phyloP scores from a whole-genome alignment of 2,329 filamentous ascomycete species.

The Calonectria pauciramosa region DNA sequence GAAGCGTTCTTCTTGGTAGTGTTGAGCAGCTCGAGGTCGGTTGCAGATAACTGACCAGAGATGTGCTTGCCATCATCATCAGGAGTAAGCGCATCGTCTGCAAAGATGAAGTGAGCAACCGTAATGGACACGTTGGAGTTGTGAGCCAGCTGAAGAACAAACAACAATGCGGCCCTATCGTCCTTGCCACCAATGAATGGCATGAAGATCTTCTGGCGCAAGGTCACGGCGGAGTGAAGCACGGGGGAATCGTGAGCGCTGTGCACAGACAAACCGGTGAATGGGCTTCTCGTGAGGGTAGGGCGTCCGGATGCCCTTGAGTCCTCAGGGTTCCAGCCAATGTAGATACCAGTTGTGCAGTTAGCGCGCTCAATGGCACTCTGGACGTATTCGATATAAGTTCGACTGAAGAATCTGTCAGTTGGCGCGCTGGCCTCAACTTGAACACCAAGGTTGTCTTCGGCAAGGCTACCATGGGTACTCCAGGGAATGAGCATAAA shows the following conservation, averaged over 20 bases:
- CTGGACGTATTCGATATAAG: conserved; percentile 82
- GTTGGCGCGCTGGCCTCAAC: conserved; percentile 37
- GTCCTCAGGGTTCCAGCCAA: conserved; percentile 55
- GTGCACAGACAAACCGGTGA: conserved; percentile 42
- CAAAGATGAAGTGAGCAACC: conserved; percentile 65
- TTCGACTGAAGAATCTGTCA: conserved; percentile 49
- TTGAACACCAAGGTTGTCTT: conserved; percentile 55
- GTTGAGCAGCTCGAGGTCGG: conserved; percentile 47
- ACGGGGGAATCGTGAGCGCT: conserved; percentile 66
- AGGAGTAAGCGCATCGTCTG: conserved; percentile 26
- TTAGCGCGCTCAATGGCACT: conserved; percentile 76
- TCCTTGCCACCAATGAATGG: conserved; percentile 89
- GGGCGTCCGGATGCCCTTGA: conserved; percentile 57
- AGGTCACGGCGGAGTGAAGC: conserved; percentile 68
- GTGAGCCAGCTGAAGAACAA: conserved; percentile 87
- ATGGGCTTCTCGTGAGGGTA: conserved; percentile 56
- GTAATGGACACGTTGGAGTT: conserved; percentile 85
- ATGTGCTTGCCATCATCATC: conserved; percentile 27
- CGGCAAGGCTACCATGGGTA: conserved; percentile 81
- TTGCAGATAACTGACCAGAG: conserved; percentile 31
- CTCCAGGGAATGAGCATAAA: conserved; percentile 92
- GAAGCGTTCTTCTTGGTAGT: conserved; percentile 38
- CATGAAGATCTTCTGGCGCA: conserved; percentile 86
- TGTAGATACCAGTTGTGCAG: conserved; percentile 76
- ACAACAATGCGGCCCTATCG: conserved; percentile 82